These are phyloP conservation scores for Mollisia scopiformis DNA, from an alignment of 2,329 filamentous ascomycete species.

Conservation along the genomic window DNA sequence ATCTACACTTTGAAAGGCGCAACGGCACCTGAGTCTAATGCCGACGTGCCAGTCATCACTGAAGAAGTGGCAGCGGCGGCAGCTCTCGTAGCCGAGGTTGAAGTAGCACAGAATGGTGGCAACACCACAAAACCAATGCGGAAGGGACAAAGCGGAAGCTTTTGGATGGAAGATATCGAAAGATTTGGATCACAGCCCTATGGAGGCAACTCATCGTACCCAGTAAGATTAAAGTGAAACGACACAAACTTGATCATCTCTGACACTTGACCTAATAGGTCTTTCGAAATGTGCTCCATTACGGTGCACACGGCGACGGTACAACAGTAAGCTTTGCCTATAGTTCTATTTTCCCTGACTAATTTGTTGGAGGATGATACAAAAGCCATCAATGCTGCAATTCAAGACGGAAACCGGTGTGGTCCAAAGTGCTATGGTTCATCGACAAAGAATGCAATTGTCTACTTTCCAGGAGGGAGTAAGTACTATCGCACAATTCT, in stretches of 20 bases:
- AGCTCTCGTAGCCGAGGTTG: conserved; percentile 14
- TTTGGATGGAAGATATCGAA: conserved; percentile 17
- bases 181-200: conserved; percentile 15
- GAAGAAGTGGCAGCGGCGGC: conserved; percentile 9
- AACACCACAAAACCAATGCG: conserved; percentile 12
- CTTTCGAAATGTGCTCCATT: conserved; percentile 21
- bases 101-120: background rate
- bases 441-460: conserved; percentile 46
- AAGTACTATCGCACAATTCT: no score
- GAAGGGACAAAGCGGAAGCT: background rate
- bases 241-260: no score
- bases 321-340: conserved; percentile 7
- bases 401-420: conserved; percentile 15
- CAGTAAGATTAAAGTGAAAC: no score
- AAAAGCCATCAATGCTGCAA: conserved; percentile 69
- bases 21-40: background rate
- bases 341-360: no score
- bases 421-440: conserved; percentile 37
- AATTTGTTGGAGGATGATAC: conserved; percentile 15
- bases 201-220: conserved; percentile 10
- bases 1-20: background rate
- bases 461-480: conserved; percentile 22
- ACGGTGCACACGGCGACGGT: conserved; percentile 18
- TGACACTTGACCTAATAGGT: no score
- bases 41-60: background rate